A percentile compares a stretch with the other conserved stretches of the same genome.
Evolutionary conservation across 1,284 basidiomycete species (phyloP).

Genomic region (Austroboletus novae-zelandiae): DNA sequence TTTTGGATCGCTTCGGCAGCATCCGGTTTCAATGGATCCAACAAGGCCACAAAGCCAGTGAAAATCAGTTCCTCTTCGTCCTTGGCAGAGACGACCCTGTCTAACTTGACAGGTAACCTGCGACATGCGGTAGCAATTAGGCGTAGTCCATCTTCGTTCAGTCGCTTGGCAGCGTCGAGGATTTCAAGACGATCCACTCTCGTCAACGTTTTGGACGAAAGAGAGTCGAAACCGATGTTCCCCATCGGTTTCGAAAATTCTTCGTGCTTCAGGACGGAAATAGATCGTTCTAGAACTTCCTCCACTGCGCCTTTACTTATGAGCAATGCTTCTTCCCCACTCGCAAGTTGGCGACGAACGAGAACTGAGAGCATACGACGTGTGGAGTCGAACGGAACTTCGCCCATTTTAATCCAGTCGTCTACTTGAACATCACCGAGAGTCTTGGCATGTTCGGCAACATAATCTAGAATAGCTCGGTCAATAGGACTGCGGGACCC

Average conservation of each 20-base stretch:
- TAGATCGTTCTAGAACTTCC: constrained; percentile 31
- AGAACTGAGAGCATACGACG: constrained; percentile 33
- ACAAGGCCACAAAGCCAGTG: constrained; percentile 28
- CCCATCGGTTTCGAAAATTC: constrained; percentile 15
- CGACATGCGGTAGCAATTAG: constrained; percentile 32
- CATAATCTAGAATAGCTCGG: constrained; percentile 30
- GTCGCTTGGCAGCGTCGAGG: constrained; percentile 25
- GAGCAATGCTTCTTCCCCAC: constrained; percentile 21
- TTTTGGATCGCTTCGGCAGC: constrained; percentile 31
- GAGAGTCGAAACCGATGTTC: constrained; percentile 15
- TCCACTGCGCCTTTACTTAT: constrained; percentile 33
- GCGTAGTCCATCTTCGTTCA: constrained; percentile 32
- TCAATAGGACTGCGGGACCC: constrained; percentile 33
- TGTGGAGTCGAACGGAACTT: constrained; percentile 33
- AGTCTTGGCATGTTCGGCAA: constrained; percentile 19
- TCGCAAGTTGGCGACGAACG: constrained; percentile 5
- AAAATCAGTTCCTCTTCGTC: constrained; percentile 32
- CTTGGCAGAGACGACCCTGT: constrained; percentile 15
- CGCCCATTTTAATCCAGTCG: constrained; percentile 29
- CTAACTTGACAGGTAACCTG: constrained; percentile 16
- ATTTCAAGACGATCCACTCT: constrained; percentile 20
- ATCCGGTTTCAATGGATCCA: constrained; percentile 32
- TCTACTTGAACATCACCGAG: constrained; percentile 9
- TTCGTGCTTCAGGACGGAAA: constrained; percentile 21
- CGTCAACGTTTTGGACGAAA: constrained; percentile 17